Conservation (phyloP, 164 flowering plant species). For the Chloranthus sessilifolius region DNA sequence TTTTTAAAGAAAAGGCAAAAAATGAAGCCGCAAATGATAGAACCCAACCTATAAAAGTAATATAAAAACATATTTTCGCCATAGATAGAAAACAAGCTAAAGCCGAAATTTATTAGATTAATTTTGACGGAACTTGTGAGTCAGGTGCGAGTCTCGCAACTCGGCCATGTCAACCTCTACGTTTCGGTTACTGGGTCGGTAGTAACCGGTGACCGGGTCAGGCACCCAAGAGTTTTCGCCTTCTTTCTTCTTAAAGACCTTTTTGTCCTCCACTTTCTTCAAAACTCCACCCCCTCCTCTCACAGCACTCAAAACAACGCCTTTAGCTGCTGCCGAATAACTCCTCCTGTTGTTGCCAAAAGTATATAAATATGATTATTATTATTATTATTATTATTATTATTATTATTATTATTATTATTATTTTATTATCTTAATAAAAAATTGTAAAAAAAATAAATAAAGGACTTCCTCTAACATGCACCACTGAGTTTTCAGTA, state of each 20-base stretch:
- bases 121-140: conserved; percentile 1
- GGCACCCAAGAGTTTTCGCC: conserved; percentile 10
- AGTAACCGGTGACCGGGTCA: conserved; percentile 13
- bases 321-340: background rate
- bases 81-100: too few relatives aligned
- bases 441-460: background rate
- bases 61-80: too few relatives aligned
- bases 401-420: too few relatives aligned
- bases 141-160: conserved; percentile 4
- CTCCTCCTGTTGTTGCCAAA: background rate
- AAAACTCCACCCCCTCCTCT: conserved; percentile 1
- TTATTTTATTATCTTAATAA: too few relatives aligned
- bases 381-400: too few relatives aligned
- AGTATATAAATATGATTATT: too few relatives aligned
- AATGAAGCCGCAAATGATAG: too few relatives aligned
- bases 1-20: too few relatives aligned
- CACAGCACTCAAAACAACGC: background rate
- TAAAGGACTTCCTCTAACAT: background rate
- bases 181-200: conserved; percentile 2
- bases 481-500: too few relatives aligned
- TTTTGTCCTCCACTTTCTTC: conserved; percentile 3
- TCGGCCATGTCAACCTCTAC: conserved; percentile 5
- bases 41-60: too few relatives aligned
- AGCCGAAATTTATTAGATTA: too few relatives aligned
- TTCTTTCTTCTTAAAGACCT: background rate